Conservation (phyloP, 306 rosid species). For the Oxytropis ochrocephala region DNA sequence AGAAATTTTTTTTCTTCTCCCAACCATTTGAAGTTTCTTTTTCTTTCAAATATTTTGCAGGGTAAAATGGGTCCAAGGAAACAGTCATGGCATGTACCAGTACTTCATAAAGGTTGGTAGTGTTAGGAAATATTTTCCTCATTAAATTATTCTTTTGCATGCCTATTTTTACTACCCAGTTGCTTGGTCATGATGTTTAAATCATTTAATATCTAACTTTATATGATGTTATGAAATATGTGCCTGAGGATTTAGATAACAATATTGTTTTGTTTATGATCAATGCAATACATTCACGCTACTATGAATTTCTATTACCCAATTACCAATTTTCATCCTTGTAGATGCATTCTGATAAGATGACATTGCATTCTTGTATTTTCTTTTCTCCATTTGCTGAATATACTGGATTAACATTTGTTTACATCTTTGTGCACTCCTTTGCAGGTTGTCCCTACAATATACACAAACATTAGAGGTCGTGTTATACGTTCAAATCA, state of each 20-base stretch:
- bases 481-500: conserved; percentile 67
- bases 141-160: background rate
- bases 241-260: background rate
- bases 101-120: conserved; percentile 84
- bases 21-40: conserved; percentile 15
- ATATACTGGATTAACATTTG: background rate
- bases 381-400: background rate
- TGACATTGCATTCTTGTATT: background rate
- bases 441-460: conserved; percentile 86
- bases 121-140: background rate
- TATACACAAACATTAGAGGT: conserved; percentile 60
- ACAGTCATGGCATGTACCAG: conserved; percentile 61
- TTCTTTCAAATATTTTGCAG: conserved; percentile 39
- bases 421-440: background rate
- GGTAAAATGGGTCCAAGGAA: conserved; percentile 63
- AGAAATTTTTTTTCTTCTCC: background rate
- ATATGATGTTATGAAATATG: background rate
- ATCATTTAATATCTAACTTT: background rate
- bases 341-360: background rate
- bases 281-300: background rate
- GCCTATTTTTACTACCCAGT: background rate
- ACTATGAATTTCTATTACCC: background rate
- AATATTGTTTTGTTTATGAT: background rate
- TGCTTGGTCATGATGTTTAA: conserved; percentile 19
- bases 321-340: background rate